These are phyloP conservation scores for Metarhizium album DNA, from an alignment of 2,329 filamentous ascomycete species.

Conservation along the genomic window DNA sequence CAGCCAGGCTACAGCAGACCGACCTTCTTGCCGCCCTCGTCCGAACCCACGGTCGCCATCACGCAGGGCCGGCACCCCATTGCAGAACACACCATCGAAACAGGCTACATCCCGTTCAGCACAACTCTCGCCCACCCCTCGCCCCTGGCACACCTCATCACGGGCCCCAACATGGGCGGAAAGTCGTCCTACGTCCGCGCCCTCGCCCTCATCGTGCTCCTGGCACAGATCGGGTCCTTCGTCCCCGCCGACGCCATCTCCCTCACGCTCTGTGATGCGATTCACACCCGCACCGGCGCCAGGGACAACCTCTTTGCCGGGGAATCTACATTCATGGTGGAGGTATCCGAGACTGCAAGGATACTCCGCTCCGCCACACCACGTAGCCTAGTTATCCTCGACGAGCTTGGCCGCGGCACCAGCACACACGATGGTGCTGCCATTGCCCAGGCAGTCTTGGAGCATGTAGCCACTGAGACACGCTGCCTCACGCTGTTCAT, in stretches of 20 bases:
- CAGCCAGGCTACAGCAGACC: slow-evolving; percentile 86
- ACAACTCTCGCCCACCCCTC: slow-evolving; percentile 57
- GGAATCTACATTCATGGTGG: slow-evolving; percentile 97
- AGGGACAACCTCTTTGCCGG: slow-evolving; percentile 92
- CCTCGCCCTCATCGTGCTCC: slow-evolving; percentile 81
- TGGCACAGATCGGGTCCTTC: slow-evolving; percentile 90
- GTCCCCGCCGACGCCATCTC: slow-evolving; percentile 68
- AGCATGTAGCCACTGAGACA: slow-evolving; percentile 67
- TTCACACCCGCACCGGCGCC: slow-evolving; percentile 92
- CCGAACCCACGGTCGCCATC: slow-evolving; percentile 53
- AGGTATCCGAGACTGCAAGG: slow-evolving; percentile 82
- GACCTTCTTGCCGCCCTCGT: slow-evolving; percentile 47
- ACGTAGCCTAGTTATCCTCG: slow-evolving; percentile 77
- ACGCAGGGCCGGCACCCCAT: slow-evolving; percentile 76
- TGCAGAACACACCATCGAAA: slow-evolving; percentile 80
- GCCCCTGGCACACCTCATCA: slow-evolving; percentile 73
- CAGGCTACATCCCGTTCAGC: slow-evolving; percentile 85
- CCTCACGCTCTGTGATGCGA: slow-evolving; percentile 78
- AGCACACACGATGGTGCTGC: slow-evolving; percentile 93
- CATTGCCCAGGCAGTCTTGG: slow-evolving; percentile 84
- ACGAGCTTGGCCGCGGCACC: slow-evolving; percentile 89
- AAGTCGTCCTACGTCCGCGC: slow-evolving; percentile 97
- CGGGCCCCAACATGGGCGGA: slow-evolving; percentile 97
- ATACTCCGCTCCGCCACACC: slow-evolving; percentile 85
- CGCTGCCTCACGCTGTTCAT: slow-evolving; percentile 85